A percentile compares a stretch with the other conserved stretches of the same genome.
Evolutionary conservation across 768 basidiomycete species (phyloP).

Genomic region (Gelatoporia subvermispora): DNA sequence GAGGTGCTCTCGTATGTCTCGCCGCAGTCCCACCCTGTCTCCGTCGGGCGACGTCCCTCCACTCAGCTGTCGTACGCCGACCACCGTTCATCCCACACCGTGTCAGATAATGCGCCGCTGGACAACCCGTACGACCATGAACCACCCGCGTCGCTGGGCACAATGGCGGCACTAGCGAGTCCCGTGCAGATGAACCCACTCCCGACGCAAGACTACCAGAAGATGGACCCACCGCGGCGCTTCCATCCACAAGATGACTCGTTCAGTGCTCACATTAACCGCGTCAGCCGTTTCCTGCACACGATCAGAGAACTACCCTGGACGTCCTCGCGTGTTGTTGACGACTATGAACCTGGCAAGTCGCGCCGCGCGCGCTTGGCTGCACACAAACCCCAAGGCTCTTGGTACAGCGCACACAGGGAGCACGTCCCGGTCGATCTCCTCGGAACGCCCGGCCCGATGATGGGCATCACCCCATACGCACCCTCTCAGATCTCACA

Average conservation of each 20-base stretch:
- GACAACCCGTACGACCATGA: neutral
- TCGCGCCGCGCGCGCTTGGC: conserved; percentile 18
- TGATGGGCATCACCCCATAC: too few relatives aligned
- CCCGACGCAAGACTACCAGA: conserved; percentile 30
- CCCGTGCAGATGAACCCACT: conserved; percentile 27
- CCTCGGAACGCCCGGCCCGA: conserved; percentile 12
- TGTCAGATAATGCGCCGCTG: neutral
- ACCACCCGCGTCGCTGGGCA: conserved; percentile 1
- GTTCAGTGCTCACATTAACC: conserved; percentile 23
- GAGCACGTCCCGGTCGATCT: conserved; percentile 20
- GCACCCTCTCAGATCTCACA: too few relatives aligned
- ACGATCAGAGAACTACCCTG: conserved; percentile 33
- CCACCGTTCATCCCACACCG: neutral
- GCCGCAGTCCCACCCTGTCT: neutral
- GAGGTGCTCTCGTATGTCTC: neutral
- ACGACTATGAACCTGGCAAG: conserved; percentile 28
- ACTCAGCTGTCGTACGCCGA: conserved; percentile 2
- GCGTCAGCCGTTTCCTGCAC: conserved; percentile 27
- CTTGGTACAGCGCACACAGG: conserved; percentile 20
- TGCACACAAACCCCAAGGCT: conserved; percentile 13
- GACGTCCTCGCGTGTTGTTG: conserved; percentile 29
- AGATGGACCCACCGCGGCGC: conserved; percentile 26
- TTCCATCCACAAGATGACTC: conserved; percentile 21
- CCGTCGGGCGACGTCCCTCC: neutral
- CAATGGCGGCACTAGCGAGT: conserved; percentile 3